phyloP scores from a whole-genome alignment of 495 filamentous ascomycete species.

The Stereocaulon alpinum region DNA sequence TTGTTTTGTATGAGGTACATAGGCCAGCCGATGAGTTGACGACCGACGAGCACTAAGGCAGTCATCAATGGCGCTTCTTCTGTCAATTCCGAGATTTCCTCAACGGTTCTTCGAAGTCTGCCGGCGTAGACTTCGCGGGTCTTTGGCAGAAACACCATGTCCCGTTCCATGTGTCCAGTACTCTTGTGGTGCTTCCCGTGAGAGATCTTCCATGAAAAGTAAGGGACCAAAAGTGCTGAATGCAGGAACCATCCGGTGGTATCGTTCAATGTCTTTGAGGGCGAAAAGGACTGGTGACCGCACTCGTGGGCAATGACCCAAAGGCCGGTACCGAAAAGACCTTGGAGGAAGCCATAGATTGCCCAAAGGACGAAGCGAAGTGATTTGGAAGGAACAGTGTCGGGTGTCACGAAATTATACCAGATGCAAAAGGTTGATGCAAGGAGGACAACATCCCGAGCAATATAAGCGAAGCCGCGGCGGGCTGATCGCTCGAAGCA shows the following conservation, averaged over 20 bases:
- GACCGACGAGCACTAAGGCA: constrained; percentile 54
- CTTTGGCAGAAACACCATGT: constrained; percentile 94
- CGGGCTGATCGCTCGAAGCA: constrained; percentile 53
- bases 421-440: constrained; percentile 52
- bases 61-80: constrained; percentile 91
- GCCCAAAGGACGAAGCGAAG: constrained; percentile 43
- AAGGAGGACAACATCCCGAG: constrained; percentile 46
- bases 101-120: constrained; percentile 53
- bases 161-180: constrained; percentile 85
- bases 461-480: constrained; percentile 52
- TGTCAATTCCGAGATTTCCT: constrained; percentile 74
- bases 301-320: constrained; percentile 67
- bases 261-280: constrained; percentile 70
- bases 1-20: constrained; percentile 75
- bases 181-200: constrained; percentile 94
- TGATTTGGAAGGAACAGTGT: constrained; percentile 44
- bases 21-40: constrained; percentile 86
- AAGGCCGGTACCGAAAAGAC: constrained; percentile 53
- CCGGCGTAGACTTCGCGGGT: constrained; percentile 64
- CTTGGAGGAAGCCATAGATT: constrained; percentile 54
- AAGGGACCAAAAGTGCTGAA: constrained; percentile 74
- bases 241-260: constrained; percentile 74
- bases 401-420: constrained; percentile 55
- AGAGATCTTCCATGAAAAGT: constrained; percentile 88
- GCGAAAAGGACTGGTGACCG: constrained; percentile 70